phyloP scores from a whole-genome alignment of 495 filamentous ascomycete genomes.

The Cetradonia linearis region DNA sequence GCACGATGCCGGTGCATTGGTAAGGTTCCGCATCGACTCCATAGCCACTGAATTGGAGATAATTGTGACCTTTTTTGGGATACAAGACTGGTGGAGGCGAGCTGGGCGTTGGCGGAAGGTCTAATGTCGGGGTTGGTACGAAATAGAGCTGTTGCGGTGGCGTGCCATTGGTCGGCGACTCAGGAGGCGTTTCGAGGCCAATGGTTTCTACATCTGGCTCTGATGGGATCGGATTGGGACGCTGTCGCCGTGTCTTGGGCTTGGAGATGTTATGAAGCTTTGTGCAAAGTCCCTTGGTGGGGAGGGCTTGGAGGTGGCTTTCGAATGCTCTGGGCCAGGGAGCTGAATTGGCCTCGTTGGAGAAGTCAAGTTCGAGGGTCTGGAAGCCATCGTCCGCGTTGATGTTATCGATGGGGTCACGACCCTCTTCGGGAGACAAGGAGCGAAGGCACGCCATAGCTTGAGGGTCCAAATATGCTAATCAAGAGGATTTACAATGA shows the following conservation, averaged over 20 bases:
- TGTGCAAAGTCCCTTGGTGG: conserved; percentile 9
- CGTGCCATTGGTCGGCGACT: background rate
- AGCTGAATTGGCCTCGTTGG: background rate
- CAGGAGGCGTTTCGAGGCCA: background rate
- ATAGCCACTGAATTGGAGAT: conserved; percentile 18
- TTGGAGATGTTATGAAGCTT: background rate
- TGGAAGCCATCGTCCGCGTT: conserved; percentile 20
- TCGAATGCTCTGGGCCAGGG: conserved; percentile 20
- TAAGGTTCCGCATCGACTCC: conserved; percentile 17
- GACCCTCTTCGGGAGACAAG: background rate
- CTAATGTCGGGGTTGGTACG: background rate
- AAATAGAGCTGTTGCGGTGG: background rate
- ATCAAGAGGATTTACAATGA: background rate
- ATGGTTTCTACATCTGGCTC: background rate
- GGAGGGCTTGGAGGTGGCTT: conserved; percentile 18
- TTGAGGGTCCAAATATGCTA: conserved; percentile 34
- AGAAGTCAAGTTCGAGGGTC: conserved; percentile 20
- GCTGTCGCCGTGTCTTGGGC: background rate
- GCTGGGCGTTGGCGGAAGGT: background rate
- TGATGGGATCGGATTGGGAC: background rate
- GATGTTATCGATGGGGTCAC: conserved; percentile 16
- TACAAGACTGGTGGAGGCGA: background rate
- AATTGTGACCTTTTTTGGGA: conserved; percentile 17
- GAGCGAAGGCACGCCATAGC: conserved; percentile 16
- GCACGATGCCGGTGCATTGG: conserved; percentile 20